phyloP scores from a whole-genome alignment of 768 basidiomycete species.

The Saitozyma sp. region DNA sequence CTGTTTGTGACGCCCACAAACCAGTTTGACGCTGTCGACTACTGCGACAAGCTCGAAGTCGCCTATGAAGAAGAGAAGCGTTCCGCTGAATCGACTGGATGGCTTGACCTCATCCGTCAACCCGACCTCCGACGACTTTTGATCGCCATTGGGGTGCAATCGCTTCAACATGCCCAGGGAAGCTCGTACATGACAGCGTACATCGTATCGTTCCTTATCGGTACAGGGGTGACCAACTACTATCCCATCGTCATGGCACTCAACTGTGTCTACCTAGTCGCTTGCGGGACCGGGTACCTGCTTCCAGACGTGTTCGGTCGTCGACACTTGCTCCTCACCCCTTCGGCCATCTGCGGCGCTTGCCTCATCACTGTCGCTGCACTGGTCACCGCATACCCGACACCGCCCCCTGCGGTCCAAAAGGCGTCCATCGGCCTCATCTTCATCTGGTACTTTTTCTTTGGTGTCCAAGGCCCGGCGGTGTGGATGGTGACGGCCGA shows the following conservation, averaged over 20 bases:
- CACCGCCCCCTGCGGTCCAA: conserved; percentile 4
- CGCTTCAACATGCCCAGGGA: conserved; percentile 31
- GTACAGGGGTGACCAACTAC: conserved; percentile 18
- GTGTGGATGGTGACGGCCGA: conserved; percentile 35
- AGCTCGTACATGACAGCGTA: conserved; percentile 21
- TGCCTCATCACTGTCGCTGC: conserved; percentile 22
- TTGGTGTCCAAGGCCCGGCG: conserved; percentile 27
- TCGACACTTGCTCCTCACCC: conserved; percentile 19
- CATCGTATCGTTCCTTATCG: conserved; percentile 17
- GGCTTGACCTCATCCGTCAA: conserved; percentile 12
- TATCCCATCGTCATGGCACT: conserved; percentile 30
- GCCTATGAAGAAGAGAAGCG: conserved; percentile 26
- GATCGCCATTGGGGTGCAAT: conserved; percentile 28
- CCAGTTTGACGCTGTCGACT: conserved; percentile 16
- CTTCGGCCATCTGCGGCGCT: conserved; percentile 22
- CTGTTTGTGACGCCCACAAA: conserved; percentile 14
- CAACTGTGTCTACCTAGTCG: conserved; percentile 20
- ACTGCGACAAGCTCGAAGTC: conserved; percentile 23
- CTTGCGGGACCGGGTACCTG: conserved; percentile 20
- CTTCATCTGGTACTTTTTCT: conserved; percentile 28
- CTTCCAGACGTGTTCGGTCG: conserved; percentile 26
- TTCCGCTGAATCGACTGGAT: conserved; percentile 4
- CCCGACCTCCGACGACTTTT: conserved; percentile 21
- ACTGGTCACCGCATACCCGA: conserved; percentile 18
- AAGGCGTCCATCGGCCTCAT: conserved; percentile 18